Percentiles rank a stretch among this genome's conserved stretches.
These are phyloP conservation scores for Termitomyces sp. DNA, from an alignment of 1,284 basidiomycete genomes.

Conservation along the genomic window DNA sequence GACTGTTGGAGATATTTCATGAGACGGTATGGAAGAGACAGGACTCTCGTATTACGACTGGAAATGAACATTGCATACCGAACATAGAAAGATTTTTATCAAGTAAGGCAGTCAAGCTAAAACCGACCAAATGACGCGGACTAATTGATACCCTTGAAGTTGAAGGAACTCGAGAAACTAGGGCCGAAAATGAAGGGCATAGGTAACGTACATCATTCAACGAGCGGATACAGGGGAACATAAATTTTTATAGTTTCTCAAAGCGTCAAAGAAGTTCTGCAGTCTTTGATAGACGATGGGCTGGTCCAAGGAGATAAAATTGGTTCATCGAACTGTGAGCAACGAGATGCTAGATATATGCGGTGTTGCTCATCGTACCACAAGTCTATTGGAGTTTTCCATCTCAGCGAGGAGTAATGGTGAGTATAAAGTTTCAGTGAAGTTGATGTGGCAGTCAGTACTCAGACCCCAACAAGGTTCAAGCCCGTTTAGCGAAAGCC, in stretches of 20 bases:
- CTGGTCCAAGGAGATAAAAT: slow-evolving; percentile 85
- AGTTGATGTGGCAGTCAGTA: neutral
- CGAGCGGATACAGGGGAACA: neutral
- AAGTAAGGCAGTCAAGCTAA: slow-evolving; percentile 36
- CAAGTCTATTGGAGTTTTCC: slow-evolving; percentile 92
- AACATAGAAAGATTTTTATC: slow-evolving; percentile 78
- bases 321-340: slow-evolving; percentile 83
- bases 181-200: slow-evolving; percentile 84
- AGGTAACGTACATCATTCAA: slow-evolving; percentile 36
- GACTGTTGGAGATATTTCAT: slow-evolving; percentile 84
- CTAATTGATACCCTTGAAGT: slow-evolving; percentile 31
- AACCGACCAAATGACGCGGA: neutral
- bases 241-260: slow-evolving; percentile 58
- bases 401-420: slow-evolving; percentile 75
- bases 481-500: slow-evolving; percentile 52
- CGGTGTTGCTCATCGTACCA: slow-evolving; percentile 10
- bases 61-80: neutral
- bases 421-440: slow-evolving; percentile 38
- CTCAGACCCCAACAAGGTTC: slow-evolving; percentile 38
- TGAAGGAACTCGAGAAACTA: slow-evolving; percentile 87
- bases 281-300: slow-evolving; percentile 79
- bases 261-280: slow-evolving; percentile 83
- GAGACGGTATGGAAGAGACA: slow-evolving; percentile 58
- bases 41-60: no score
- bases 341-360: slow-evolving; percentile 15